A percentile compares a stretch with the other conserved stretches of the same genome.
Evolutionary conservation across 768 basidiomycete genomes (phyloP).

Genomic region (Gloeopeniophorella convolvens): DNA sequence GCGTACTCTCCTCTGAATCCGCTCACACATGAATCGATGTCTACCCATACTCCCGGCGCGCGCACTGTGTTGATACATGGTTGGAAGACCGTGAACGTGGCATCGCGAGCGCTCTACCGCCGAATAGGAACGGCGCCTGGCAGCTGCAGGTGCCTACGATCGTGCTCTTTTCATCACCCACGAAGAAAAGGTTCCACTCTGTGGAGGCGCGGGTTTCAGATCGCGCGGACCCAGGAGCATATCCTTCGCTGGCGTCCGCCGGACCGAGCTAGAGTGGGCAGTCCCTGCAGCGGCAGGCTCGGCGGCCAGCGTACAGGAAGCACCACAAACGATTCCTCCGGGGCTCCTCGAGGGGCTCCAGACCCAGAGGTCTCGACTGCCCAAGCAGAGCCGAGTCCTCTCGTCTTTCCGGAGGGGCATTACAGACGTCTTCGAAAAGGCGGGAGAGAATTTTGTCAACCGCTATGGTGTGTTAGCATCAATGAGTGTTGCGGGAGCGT

Average conservation of each 20-base stretch:
- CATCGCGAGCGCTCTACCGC: constrained; percentile 42
- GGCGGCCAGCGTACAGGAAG: constrained; percentile 4
- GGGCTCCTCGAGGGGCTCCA: constrained; percentile 51
- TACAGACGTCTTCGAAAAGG: constrained; percentile 33
- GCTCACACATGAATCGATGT: constrained; percentile 67
- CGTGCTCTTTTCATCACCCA: constrained; percentile 55
- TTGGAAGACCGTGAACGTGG: constrained; percentile 37
- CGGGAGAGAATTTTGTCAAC: constrained; percentile 34
- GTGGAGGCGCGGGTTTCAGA: constrained; percentile 56
- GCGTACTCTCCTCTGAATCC: constrained; percentile 52
- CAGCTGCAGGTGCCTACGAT: constrained; percentile 33
- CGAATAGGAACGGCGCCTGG: constrained; percentile 50
- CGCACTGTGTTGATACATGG: constrained; percentile 62
- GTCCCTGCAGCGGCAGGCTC: constrained; percentile 16
- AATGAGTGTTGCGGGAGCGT: constrained; percentile 63
- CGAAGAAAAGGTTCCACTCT: constrained; percentile 49
- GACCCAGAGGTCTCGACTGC: constrained; percentile 28
- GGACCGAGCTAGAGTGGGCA: constrained; percentile 53
- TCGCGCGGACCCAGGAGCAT: constrained; percentile 52
- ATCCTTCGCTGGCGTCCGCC: constrained; percentile 50
- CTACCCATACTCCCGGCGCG: constrained; percentile 44
- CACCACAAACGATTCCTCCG: constrained; percentile 29
- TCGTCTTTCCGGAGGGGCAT: constrained; percentile 40
- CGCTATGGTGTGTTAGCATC: constrained; percentile 62
- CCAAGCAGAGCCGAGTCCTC: constrained; percentile 34